Evolutionary conservation across 2,329 filamentous ascomycete species (phyloP).

Genomic region (Fusarium ramigenum): DNA sequence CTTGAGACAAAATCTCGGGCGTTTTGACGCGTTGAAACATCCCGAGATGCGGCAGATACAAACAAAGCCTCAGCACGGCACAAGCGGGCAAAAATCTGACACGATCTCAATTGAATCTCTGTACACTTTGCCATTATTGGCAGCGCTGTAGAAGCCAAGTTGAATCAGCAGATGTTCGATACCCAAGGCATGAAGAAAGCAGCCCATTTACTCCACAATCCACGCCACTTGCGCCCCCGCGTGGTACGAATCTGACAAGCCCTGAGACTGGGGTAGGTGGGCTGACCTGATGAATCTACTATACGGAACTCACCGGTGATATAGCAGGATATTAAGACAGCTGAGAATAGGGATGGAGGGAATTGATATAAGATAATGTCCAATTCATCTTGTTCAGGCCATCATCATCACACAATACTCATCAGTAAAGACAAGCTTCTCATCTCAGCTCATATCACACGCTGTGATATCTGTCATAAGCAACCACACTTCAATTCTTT

Average conservation of each 20-base stretch:
- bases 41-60: slow-evolving; percentile 13
- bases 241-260: slow-evolving; percentile 10
- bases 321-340: background rate
- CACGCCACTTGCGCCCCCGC: slow-evolving; percentile 30
- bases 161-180: slow-evolving; percentile 14
- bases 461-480: background rate
- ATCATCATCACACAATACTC: background rate
- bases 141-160: background rate
- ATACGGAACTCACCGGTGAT: slow-evolving; percentile 6
- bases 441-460: background rate
- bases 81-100: background rate
- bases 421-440: background rate
- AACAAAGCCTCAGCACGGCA: background rate
- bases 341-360: background rate
- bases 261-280: slow-evolving; percentile 8
- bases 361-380: slow-evolving; percentile 24
- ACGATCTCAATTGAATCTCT: background rate
- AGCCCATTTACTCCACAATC: slow-evolving; percentile 17
- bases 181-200: slow-evolving; percentile 1
- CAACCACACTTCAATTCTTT: background rate
- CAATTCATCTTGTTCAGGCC: background rate
- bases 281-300: slow-evolving; percentile 8
- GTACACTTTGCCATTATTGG: background rate
- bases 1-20: slow-evolving; percentile 1
- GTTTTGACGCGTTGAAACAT: background rate